Base-by-base conservation (phyloP, 768 basidiomycete genomes). In the Tricholoma furcatifolium region DNA sequence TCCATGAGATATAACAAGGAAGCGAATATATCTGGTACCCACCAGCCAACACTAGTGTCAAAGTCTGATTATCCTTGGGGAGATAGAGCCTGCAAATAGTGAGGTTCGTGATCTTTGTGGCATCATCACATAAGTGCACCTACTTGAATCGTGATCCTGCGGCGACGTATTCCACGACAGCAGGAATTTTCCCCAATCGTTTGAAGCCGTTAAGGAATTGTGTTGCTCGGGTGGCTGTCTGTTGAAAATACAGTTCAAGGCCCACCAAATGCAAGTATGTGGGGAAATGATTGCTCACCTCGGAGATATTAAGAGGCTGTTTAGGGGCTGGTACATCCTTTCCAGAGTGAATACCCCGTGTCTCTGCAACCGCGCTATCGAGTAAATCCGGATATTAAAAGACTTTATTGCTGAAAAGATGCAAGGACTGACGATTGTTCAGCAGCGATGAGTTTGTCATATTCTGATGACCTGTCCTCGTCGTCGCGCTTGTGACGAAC, bases 131-230 rank as follows among this genome's bases (percentile, higher is more conserved):
- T 14, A 45, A 34, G 20, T 58, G 24, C 17, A 67, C 74, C 30
- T 51, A 91, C 93, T 94, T 99, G 84, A 95, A 98, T 48, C 96
- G 84, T 10, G 95, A 97, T 23, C 95, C 96, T 32, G 93, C 83
- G 38, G 94, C 85, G 48, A 98, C 93, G 65, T 91, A 97, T 36
- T 98, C 95, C 15, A 98, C 91, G 9, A 96, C 74, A 8, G 89
- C 97, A 2, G 87, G 77, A 50, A 95, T 83, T 57, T 80, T 82
- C 6, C 95, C 94, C 46, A 84, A 73, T 24, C 96, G 86, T 71
- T 97, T 98, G 78, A 98, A 95, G 39, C 87, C 81, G 52, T 90
- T 90, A 38, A 98, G 70, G 72, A 94, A 98, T 47, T 91, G 89
- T 23, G 81, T 82, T 2, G 95, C 96, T 49, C 93, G 88, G 50